Conservation (phyloP, 176 grass and related monocot species). For the Cymbopogon citratus region DNA sequence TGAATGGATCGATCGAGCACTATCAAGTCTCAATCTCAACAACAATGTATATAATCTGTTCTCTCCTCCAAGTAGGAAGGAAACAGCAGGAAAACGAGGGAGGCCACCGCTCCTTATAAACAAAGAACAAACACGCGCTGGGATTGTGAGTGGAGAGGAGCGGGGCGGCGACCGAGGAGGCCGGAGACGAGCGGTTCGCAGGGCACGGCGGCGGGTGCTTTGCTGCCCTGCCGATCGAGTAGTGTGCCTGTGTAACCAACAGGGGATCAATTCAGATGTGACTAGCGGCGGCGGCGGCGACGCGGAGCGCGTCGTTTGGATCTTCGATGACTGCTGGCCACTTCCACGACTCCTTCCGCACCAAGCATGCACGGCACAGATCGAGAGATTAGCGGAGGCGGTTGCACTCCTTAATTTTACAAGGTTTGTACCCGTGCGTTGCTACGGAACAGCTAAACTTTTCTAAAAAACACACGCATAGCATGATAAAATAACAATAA, state of each 20-base stretch:
- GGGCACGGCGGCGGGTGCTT: background rate
- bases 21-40: too few species aligned
- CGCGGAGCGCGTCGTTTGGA: slow-evolving; percentile 18
- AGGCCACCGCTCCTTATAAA: background rate
- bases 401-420: background rate
- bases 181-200: slow-evolving; percentile 7
- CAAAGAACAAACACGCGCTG: background rate
- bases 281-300: background rate
- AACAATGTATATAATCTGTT: background rate
- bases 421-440: too few species aligned
- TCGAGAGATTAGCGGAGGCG: background rate
- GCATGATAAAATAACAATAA: too few species aligned
- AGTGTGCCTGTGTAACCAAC: background rate
- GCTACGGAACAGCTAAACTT: too few species aligned
- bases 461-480: too few species aligned
- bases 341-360: background rate
- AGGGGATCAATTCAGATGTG: too few species aligned
- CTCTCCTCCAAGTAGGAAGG: background rate
- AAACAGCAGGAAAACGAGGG: background rate
- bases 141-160: background rate
- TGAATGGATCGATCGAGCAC: background rate
- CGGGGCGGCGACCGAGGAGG: background rate
- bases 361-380: background rate
- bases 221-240: background rate
- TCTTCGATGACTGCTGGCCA: slow-evolving; percentile 1